phyloP scores from a whole-genome alignment of 208 protist species.

The Leishmania arabica region DNA sequence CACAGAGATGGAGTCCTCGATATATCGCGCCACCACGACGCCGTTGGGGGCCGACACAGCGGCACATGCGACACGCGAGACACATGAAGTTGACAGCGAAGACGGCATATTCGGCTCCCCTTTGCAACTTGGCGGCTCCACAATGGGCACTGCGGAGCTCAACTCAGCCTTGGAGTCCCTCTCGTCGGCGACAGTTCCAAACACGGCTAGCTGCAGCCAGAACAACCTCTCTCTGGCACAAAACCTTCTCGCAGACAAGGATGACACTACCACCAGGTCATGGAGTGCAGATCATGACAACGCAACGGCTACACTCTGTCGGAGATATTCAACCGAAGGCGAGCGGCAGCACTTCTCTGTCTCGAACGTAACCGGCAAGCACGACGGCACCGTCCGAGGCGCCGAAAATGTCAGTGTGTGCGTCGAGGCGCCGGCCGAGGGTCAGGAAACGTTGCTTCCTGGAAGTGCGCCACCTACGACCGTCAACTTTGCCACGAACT shows the following conservation, averaged over 20 bases:
- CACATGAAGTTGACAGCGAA: neutral
- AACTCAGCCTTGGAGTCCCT: neutral
- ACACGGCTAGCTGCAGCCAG: neutral
- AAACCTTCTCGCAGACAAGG: neutral
- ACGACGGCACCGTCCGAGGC: neutral
- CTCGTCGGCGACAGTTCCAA: no score
- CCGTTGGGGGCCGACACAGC: neutral
- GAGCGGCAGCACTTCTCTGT: constrained; percentile 1
- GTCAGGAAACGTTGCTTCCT: neutral
- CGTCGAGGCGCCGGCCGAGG: neutral
- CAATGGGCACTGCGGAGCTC: neutral
- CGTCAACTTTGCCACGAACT: neutral
- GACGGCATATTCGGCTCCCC: neutral
- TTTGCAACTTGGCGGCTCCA: neutral
- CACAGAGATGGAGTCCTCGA: neutral
- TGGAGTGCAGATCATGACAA: constrained; percentile 13
- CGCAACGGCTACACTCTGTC: neutral
- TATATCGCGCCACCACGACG: neutral
- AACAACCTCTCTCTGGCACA: constrained; percentile 5
- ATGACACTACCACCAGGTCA: constrained; percentile 1
- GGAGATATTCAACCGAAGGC: neutral
- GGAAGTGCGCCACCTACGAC: neutral
- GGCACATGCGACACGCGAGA: no score
- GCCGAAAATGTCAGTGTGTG: neutral
- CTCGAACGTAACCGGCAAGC: neutral